phyloP scores from a whole-genome alignment of 768 basidiomycete genomes.

The Cystobasidium ongulense region DNA sequence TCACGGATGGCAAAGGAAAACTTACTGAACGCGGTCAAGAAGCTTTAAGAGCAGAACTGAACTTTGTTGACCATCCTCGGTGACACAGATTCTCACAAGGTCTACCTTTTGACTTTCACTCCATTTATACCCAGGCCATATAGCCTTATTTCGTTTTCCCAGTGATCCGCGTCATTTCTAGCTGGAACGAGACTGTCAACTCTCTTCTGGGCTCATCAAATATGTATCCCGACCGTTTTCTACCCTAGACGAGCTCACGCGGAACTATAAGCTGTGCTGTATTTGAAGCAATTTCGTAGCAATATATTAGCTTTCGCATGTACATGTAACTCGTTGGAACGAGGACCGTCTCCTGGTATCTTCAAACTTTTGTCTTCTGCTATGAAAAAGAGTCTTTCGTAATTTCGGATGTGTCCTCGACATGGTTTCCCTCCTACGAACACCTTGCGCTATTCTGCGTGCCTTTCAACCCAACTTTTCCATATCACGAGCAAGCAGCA shows the following conservation, averaged over 20 bases:
- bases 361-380: no score
- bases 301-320: not conserved
- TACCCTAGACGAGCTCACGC: not conserved
- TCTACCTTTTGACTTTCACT: not conserved
- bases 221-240: not conserved
- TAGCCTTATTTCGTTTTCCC: no score
- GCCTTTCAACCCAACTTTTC: not conserved
- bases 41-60: conserved; percentile 2
- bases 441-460: not conserved
- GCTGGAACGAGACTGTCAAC: no score
- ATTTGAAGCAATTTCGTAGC: not conserved
- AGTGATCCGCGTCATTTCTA: no score
- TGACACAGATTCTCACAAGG: not conserved
- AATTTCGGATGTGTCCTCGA: not conserved
- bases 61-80: conserved; percentile 13
- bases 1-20: not conserved
- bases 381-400: not conserved
- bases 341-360: no score
- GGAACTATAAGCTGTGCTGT: not conserved
- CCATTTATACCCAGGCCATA: not conserved
- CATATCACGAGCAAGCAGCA: not conserved
- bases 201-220: not conserved
- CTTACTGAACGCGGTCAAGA: conserved; percentile 8
- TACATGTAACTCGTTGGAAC: not conserved
- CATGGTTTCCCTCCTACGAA: not conserved